Conservation (phyloP, 176 grass and related monocot genomes). For the Cenchrus purpureus region DNA sequence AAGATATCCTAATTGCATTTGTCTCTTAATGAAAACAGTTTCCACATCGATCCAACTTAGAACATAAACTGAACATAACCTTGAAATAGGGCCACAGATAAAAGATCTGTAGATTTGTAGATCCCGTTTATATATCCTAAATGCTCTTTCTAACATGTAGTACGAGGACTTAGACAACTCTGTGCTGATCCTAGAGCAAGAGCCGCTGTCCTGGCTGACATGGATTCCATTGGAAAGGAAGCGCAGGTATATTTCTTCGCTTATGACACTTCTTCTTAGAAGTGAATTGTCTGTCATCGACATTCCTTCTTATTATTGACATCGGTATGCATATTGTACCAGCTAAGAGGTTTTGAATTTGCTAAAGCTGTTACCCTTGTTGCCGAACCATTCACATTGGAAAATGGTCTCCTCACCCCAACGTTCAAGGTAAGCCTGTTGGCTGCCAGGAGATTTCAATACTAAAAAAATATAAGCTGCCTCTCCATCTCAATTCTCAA, state of each 20-base stretch:
- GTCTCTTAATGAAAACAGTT: not conserved
- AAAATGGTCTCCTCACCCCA: conserved; percentile 92
- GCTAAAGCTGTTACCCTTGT: conserved; percentile 75
- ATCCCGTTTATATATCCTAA: conserved; percentile 21
- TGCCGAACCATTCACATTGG: conserved; percentile 82
- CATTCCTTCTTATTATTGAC: not conserved
- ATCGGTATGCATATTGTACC: conserved; percentile 10
- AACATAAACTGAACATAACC: not conserved
- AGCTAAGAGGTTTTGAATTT: conserved; percentile 97
- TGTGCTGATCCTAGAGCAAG: conserved; percentile 67
- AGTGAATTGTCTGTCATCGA: conserved; percentile 2
- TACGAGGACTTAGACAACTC: conserved; percentile 67
- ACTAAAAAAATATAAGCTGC: not conserved
- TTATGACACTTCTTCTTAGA: not conserved
- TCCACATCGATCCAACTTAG: not conserved
- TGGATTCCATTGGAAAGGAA: conserved; percentile 84
- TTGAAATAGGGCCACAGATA: not conserved
- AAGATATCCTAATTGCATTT: conserved; percentile 18
- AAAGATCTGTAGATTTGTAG: not conserved
- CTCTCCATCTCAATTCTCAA: not conserved
- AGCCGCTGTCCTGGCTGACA: conserved; percentile 77
- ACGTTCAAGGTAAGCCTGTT: conserved; percentile 77
- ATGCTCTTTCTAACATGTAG: conserved; percentile 43
- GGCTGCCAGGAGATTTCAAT: conserved; percentile 11
- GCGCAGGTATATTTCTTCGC: conserved; percentile 59